Conservation (phyloP, 23 red algal species). For the Porphyridium purpureum region DNA sequence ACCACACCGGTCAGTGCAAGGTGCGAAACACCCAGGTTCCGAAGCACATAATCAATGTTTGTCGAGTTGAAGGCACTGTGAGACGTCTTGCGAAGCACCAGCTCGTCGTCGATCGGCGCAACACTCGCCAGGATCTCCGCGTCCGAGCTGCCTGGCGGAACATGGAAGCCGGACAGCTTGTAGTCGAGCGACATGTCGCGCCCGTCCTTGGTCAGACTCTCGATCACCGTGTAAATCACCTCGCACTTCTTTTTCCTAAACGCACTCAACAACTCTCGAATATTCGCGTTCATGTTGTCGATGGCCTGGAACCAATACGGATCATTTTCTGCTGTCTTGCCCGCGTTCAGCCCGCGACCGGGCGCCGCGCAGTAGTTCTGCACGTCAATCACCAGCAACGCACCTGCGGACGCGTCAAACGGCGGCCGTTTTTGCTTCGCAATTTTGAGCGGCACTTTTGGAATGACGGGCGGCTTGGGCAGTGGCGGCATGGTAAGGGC, state of each 20-base stretch:
- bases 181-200: conserved; percentile 1
- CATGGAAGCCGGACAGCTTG: conserved; percentile 2
- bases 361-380: background rate
- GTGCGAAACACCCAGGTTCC: background rate
- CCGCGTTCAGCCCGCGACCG: background rate
- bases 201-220: background rate
- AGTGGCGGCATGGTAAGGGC: too few species aligned
- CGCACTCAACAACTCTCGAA: background rate
- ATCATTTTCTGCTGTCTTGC: background rate
- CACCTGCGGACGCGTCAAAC: background rate
- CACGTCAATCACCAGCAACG: background rate
- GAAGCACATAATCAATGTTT: background rate
- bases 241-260: background rate
- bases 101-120: conserved; percentile 1
- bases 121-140: background rate
- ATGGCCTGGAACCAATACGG: background rate
- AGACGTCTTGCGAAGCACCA: background rate
- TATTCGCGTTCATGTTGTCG: background rate
- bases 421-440: too few species aligned
- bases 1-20: background rate
- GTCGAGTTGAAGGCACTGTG: background rate
- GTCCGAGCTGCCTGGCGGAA: background rate
- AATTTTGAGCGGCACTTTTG: too few species aligned
- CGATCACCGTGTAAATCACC: background rate
- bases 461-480: too few species aligned